Evolutionary conservation across 192 early-diverging fungal genomes (phyloP).

Genomic region (Kickxella alabastrina): DNA sequence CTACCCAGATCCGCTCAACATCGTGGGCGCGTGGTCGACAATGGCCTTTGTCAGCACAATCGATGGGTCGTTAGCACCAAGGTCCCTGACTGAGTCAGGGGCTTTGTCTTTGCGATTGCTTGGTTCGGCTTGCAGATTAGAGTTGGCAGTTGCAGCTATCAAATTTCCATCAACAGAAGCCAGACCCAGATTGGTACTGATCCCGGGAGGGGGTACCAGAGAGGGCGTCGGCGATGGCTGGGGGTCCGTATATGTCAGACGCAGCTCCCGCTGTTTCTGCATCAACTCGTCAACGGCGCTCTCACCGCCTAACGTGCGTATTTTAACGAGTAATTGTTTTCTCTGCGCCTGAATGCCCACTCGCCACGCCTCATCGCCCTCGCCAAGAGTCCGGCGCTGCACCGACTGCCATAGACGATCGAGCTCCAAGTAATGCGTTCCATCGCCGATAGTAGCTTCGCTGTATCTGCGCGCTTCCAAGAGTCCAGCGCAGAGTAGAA

Average conservation of each 20-base stretch:
- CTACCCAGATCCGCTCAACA: constrained; percentile 25
- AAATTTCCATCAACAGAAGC: too few species aligned
- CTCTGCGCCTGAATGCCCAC: constrained; percentile 28
- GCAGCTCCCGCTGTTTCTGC: constrained; percentile 20
- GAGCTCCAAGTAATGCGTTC: constrained; percentile 45
- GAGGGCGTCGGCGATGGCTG: constrained; percentile 33
- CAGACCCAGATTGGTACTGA: too few species aligned
- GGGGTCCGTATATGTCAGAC: constrained; percentile 16
- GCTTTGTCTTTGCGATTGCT: background rate
- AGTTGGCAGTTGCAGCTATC: background rate
- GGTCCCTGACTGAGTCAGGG: background rate
- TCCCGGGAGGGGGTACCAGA: constrained; percentile 10
- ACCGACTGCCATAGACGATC: constrained; percentile 46
- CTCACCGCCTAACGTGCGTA: constrained; percentile 23
- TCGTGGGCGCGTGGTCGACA: constrained; percentile 18
- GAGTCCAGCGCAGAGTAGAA: constrained; percentile 36
- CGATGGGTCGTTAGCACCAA: constrained; percentile 7
- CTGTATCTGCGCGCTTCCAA: constrained; percentile 41
- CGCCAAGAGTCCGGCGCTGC: constrained; percentile 30
- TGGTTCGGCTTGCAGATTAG: background rate
- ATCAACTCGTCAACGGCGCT: constrained; percentile 16
- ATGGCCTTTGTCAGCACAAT: constrained; percentile 24
- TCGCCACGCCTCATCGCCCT: constrained; percentile 39
- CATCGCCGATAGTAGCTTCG: constrained; percentile 28
- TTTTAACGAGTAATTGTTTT: constrained; percentile 16